These are phyloP conservation scores for Solanum lycopersicoides DNA, from an alignment of 257 asterid species.

Conservation along the genomic window DNA sequence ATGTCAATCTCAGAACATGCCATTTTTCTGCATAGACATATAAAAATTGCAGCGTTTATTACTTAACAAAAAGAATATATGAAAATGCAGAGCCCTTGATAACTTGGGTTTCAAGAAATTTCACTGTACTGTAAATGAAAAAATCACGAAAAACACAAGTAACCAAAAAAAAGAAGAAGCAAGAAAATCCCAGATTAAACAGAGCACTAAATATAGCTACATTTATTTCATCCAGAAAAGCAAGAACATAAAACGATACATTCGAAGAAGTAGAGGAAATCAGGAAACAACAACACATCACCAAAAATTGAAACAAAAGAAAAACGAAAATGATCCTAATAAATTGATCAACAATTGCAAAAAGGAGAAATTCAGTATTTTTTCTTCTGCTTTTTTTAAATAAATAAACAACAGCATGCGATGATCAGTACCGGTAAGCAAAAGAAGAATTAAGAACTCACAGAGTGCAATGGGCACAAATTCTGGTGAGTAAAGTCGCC, in stretches of 20 bases:
- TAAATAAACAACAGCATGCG: not conserved
- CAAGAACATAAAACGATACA: not conserved
- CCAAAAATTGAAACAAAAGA: not conserved
- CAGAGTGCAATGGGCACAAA: not conserved
- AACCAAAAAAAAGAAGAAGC: not conserved
- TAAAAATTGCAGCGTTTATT: not conserved
- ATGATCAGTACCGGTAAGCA: not conserved
- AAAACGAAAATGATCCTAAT: not conserved
- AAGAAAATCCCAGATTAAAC: not conserved
- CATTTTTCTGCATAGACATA: not conserved
- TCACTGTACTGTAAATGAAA: not conserved
- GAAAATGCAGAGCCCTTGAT: not conserved
- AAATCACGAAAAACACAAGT: not conserved
- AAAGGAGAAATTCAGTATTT: not conserved
- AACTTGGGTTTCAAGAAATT: not conserved
- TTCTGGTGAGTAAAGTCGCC: not conserved
- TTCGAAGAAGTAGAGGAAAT: not conserved
- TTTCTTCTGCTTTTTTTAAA: not conserved
- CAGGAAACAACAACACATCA: not conserved
- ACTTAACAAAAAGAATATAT: not conserved
- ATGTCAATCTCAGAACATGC: not conserved
- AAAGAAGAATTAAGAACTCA: not conserved
- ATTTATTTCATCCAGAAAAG: not conserved
- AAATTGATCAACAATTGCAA: not conserved
- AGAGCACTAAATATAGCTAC: not conserved